These are phyloP conservation scores for Sporopachydermia lactativora DNA, from an alignment of 805 yeast genomes.

Conservation along the genomic window DNA sequence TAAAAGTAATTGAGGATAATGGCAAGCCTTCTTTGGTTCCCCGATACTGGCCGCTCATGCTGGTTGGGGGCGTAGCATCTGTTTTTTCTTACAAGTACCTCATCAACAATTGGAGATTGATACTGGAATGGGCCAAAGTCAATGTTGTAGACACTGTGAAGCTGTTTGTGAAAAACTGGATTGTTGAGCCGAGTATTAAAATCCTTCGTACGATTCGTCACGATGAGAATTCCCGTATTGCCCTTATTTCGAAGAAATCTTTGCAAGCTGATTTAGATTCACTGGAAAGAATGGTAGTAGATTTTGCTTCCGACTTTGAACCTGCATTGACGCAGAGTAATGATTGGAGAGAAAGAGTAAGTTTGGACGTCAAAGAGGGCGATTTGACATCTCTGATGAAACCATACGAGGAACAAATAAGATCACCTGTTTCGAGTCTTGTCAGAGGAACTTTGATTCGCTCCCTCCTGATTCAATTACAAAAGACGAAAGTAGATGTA, in stretches of 20 bases:
- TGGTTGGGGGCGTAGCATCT: conserved; percentile 25
- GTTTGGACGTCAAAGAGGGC: conserved; percentile 46
- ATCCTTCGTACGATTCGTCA: conserved; percentile 72
- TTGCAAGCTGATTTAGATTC: conserved; percentile 67
- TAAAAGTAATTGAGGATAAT: conserved; percentile 6
- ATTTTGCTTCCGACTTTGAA: conserved; percentile 34
- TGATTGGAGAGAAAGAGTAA: conserved; percentile 18
- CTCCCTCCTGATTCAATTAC: conserved; percentile 79
- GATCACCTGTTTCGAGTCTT: conserved; percentile 49
- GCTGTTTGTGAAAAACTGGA: conserved; percentile 75
- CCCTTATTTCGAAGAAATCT: conserved; percentile 69
- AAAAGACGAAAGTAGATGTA: conserved; percentile 92
- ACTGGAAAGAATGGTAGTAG: conserved; percentile 77
- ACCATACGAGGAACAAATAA: conserved; percentile 64
- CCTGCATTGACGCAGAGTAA: conserved; percentile 4
- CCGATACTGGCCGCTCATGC: conserved; percentile 55
- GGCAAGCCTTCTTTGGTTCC: conserved; percentile 26
- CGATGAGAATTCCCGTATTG: conserved; percentile 59
- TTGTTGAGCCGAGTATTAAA: conserved; percentile 57
- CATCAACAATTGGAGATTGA: conserved; percentile 37
- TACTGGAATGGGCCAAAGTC: conserved; percentile 39
- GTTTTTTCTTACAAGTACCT: conserved; percentile 31
- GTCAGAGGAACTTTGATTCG: conserved; percentile 61
- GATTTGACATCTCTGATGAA: conserved; percentile 70
- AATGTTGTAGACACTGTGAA: conserved; percentile 47